A percentile compares a stretch with the other conserved stretches of the same genome.
Evolutionary conservation across 1,284 basidiomycete genomes (phyloP).

Genomic region (Pseudozyma sp.): DNA sequence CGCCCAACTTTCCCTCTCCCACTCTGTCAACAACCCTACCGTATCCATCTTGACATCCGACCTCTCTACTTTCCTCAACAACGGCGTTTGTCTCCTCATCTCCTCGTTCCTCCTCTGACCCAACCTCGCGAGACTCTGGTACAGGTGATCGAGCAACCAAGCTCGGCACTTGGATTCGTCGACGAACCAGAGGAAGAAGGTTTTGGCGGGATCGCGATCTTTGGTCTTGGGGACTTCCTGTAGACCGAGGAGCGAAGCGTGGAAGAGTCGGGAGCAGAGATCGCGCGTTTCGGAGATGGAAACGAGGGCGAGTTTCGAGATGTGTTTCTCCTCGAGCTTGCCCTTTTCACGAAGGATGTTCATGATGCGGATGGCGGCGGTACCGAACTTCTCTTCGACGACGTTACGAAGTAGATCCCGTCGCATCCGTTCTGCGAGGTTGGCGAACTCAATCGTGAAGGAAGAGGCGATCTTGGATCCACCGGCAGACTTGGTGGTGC

Average conservation of each 20-base stretch:
- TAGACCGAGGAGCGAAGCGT: slow-evolving; percentile 58
- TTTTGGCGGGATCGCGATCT: slow-evolving; percentile 63
- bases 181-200: slow-evolving; percentile 67
- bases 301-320: slow-evolving; percentile 93
- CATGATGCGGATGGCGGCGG: slow-evolving; percentile 84
- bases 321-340: slow-evolving; percentile 96
- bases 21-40: slow-evolving; percentile 49
- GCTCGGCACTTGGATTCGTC: slow-evolving; percentile 59
- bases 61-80: slow-evolving; percentile 62
- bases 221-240: slow-evolving; percentile 67
- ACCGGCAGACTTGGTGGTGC: slow-evolving; percentile 52
- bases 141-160: slow-evolving; percentile 66
- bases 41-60: slow-evolving; percentile 61
- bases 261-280: slow-evolving; percentile 78
- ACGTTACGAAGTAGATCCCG: slow-evolving; percentile 81
- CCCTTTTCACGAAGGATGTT: slow-evolving; percentile 84
- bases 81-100: slow-evolving; percentile 41
- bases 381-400: slow-evolving; percentile 85
- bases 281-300: slow-evolving; percentile 86
- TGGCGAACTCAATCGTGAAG: slow-evolving; percentile 83
- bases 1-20: slow-evolving; percentile 53
- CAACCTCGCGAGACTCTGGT: slow-evolving; percentile 54
- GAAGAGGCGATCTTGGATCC: slow-evolving; percentile 48
- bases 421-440: slow-evolving; percentile 79
- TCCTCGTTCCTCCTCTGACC: slow-evolving; percentile 59